Conservation (phyloP, 345 rosid genomes). For the Excoecaria agallocha region DNA sequence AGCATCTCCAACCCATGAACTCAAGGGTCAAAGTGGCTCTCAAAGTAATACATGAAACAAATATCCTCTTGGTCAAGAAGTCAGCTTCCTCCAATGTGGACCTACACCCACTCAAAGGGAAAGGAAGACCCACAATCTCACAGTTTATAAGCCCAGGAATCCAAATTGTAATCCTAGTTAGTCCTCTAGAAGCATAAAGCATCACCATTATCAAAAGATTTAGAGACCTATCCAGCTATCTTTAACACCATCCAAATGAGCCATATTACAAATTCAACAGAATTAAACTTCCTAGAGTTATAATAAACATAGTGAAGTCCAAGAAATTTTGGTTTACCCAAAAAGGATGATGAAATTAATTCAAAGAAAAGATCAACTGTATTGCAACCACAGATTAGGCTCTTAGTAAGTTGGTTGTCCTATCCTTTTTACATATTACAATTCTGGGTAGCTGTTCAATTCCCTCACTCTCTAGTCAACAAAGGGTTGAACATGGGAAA, state of each 20-base stretch:
- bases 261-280: background rate
- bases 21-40: background rate
- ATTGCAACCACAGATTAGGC: too few relatives aligned
- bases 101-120: background rate
- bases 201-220: background rate
- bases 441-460: too few relatives aligned
- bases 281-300: background rate
- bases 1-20: background rate
- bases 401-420: too few relatives aligned
- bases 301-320: background rate
- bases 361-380: too few relatives aligned
- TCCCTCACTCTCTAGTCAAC: too few relatives aligned
- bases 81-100: background rate
- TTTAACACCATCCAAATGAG: background rate
- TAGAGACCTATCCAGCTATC: background rate
- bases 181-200: background rate
- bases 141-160: background rate
- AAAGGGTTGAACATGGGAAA: too few relatives aligned
- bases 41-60: background rate
- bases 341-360: too few relatives aligned
- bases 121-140: background rate
- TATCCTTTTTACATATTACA: too few relatives aligned
- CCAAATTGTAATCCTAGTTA: background rate
- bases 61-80: slow-evolving; percentile 3
- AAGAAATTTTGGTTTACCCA: too few relatives aligned